A percentile compares a stretch with the other conserved stretches of the same genome.
Evolutionary conservation across 768 basidiomycete genomes (phyloP).

Genomic region (Rhodotorula taiwanensis): DNA sequence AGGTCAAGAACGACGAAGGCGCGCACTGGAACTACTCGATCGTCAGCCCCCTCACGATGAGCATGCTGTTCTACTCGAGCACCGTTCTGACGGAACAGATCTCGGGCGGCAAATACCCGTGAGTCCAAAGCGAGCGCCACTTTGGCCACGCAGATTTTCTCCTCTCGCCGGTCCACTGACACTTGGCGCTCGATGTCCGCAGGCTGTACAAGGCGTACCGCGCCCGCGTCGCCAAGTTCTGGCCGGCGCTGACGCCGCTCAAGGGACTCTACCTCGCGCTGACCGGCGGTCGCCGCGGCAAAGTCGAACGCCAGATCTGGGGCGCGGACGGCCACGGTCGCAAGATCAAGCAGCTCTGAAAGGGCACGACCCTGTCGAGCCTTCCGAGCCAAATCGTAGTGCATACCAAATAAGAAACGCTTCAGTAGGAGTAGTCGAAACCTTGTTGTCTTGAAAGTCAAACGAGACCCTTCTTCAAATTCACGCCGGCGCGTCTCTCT

Average conservation of each 20-base stretch:
- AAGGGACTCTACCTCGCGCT: slow-evolving; percentile 49
- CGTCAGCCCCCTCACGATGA: slow-evolving; percentile 58
- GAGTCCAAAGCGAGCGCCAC: background rate
- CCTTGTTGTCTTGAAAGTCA: no score
- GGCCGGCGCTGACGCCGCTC: slow-evolving; percentile 51
- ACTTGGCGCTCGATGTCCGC: background rate
- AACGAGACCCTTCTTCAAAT: no score
- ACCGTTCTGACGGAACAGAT: slow-evolving; percentile 76
- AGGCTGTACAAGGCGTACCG: slow-evolving; percentile 62
- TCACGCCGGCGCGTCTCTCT: no score
- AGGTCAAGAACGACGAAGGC: slow-evolving; percentile 38
- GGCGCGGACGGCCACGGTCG: slow-evolving; percentile 37
- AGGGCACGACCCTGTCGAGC: background rate
- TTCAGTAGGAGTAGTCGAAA: no score
- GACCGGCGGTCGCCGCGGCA: slow-evolving; percentile 45
- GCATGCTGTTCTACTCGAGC: slow-evolving; percentile 66
- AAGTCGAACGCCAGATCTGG: slow-evolving; percentile 50
- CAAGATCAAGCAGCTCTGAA: no score
- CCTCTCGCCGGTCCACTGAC: no score
- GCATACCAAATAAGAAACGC: no score
- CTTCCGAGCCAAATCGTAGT: no score
- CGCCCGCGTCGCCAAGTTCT: slow-evolving; percentile 73
- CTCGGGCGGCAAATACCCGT: slow-evolving; percentile 64
- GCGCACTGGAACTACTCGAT: slow-evolving; percentile 43
- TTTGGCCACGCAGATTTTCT: background rate